Conservation (phyloP, 306 rosid species). For the Cercis canadensis region DNA sequence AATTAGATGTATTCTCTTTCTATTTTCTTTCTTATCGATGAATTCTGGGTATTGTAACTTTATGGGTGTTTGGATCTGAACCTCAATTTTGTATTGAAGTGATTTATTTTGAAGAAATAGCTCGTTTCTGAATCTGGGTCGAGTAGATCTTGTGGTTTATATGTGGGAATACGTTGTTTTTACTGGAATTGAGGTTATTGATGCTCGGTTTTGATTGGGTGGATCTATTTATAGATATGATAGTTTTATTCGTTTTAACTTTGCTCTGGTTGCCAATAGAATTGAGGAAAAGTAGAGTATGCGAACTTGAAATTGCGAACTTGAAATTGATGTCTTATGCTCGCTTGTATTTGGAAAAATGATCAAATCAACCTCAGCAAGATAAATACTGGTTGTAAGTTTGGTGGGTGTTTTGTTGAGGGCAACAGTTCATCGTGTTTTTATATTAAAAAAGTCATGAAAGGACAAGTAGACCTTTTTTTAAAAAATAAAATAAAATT, state of each 20-base stretch:
- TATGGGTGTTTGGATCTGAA: conserved; percentile 38
- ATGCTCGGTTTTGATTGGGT: background rate
- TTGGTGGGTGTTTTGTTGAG: conserved; percentile 9
- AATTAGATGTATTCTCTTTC: background rate
- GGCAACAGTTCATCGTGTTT: conserved; percentile 16
- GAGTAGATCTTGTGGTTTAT: conserved; percentile 34
- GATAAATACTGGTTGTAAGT: background rate
- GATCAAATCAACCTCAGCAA: background rate
- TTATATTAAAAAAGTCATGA: background rate
- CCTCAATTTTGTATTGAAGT: conserved; percentile 9
- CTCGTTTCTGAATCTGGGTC: conserved; percentile 12
- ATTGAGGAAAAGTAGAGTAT: background rate
- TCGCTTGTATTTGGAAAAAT: background rate
- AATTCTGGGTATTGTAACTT: conserved; percentile 1
- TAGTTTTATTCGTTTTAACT: background rate
- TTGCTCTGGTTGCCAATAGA: conserved; percentile 22
- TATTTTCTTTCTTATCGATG: background rate
- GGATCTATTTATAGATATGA: conserved; percentile 31
- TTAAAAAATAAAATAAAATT: too few species aligned
- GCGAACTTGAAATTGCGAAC: too few species aligned
- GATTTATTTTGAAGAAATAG: conserved; percentile 9
- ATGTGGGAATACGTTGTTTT: background rate
- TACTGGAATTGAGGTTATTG: conserved; percentile 16
- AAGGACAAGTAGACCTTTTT: background rate
- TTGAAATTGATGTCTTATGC: background rate